These are phyloP conservation scores for Sporothrix luriei DNA, from an alignment of 2,329 filamentous ascomycete genomes.

Conservation along the genomic window DNA sequence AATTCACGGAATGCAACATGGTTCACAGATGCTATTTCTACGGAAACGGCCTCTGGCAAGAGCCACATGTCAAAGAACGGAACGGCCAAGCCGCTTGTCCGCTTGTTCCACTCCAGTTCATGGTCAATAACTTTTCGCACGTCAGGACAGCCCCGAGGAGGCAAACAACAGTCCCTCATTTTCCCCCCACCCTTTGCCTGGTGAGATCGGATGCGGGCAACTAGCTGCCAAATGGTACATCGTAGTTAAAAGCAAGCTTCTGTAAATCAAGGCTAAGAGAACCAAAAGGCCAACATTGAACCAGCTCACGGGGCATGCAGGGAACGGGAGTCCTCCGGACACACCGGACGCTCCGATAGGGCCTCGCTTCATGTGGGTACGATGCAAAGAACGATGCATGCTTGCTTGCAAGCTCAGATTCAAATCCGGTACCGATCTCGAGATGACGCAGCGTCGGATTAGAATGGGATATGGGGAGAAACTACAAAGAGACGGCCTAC, in stretches of 20 bases:
- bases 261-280: background rate
- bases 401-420: background rate
- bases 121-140: background rate
- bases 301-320: background rate
- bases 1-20: background rate
- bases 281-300: background rate
- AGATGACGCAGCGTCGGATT: background rate
- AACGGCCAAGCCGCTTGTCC: background rate
- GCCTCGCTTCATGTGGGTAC: background rate
- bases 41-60: background rate
- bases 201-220: background rate
- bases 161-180: background rate
- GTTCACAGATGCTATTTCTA: too few species aligned
- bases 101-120: background rate
- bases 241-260: too few species aligned
- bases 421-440: conserved; percentile 3
- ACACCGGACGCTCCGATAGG: background rate
- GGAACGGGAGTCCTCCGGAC: background rate
- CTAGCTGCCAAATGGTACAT: too few species aligned
- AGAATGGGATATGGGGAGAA: background rate
- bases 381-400: background rate
- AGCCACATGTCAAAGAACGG: background rate
- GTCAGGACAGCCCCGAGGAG: background rate
- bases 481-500: background rate
- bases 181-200: background rate